phyloP scores from a whole-genome alignment of 108 stramenopile species.

The Cyclostephanos tholiformis region DNA sequence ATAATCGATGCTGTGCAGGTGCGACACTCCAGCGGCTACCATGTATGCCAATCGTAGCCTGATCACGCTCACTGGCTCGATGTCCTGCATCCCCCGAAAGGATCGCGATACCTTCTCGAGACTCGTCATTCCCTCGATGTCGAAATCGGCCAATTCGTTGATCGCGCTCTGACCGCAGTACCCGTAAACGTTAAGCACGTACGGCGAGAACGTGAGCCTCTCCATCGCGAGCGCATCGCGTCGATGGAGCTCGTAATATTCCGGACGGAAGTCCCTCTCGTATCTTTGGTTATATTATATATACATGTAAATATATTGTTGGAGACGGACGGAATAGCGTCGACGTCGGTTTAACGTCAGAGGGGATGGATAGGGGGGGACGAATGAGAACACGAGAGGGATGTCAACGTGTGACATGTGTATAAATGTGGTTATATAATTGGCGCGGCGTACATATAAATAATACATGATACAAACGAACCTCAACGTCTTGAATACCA shows the following conservation, averaged over 20 bases:
- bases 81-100: constrained; percentile 56
- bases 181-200: constrained; percentile 81
- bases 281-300: constrained; percentile 5
- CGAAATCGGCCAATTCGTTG: constrained; percentile 82
- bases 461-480: no score
- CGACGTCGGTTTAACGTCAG: no score
- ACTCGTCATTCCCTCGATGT: constrained; percentile 47
- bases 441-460: no score
- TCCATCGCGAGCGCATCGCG: constrained; percentile 90
- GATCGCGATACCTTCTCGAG: constrained; percentile 66
- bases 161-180: constrained; percentile 87
- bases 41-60: constrained; percentile 73
- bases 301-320: no score
- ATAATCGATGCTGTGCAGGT: constrained; percentile 72
- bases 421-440: no score
- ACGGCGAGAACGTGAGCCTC: constrained; percentile 73
- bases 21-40: constrained; percentile 75
- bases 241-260: constrained; percentile 84
- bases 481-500: constrained; percentile 86
- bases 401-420: no score
- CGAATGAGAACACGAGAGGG: no score
- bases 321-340: background rate
- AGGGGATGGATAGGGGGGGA: no score
- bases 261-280: constrained; percentile 78
- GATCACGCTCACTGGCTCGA: constrained; percentile 53